These are phyloP conservation scores for Colletotrichum euphorbiae DNA, from an alignment of 2,329 filamentous ascomycete species.

Conservation along the genomic window DNA sequence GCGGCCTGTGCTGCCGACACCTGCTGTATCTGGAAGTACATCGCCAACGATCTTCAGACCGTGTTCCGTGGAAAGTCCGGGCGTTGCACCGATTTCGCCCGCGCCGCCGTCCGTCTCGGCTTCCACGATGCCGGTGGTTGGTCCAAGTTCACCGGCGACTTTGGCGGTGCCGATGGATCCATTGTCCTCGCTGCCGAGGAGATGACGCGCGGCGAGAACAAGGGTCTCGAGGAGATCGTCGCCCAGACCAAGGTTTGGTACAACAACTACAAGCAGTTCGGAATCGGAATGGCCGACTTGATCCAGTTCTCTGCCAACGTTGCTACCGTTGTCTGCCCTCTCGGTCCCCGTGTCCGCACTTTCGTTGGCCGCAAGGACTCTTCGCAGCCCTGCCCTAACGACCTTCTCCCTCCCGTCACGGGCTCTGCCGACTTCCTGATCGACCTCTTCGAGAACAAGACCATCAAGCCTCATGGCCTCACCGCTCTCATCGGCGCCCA, in stretches of 20 bases:
- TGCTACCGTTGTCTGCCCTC: slow-evolving; percentile 59
- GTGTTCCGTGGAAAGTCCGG: slow-evolving; percentile 52
- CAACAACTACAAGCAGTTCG: slow-evolving; percentile 50
- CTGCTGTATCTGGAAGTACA: slow-evolving; percentile 59
- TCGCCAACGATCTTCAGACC: slow-evolving; percentile 52
- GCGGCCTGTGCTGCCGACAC: slow-evolving; percentile 51
- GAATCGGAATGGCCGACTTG: slow-evolving; percentile 64
- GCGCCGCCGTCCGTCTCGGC: slow-evolving; percentile 58
- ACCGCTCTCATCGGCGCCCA: slow-evolving; percentile 67
- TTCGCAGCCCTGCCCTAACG: slow-evolving; percentile 50
- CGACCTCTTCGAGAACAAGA: slow-evolving; percentile 63
- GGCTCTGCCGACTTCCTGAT: slow-evolving; percentile 59
- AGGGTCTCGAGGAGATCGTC: slow-evolving; percentile 59
- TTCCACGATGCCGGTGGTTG: slow-evolving; percentile 62
- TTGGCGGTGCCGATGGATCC: slow-evolving; percentile 60
- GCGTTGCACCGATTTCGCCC: slow-evolving; percentile 56
- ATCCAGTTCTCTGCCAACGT: slow-evolving; percentile 64
- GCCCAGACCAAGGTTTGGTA: slow-evolving; percentile 53
- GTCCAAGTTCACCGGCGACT: slow-evolving; percentile 49
- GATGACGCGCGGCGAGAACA: slow-evolving; percentile 54
- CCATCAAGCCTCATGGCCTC: slow-evolving; percentile 61
- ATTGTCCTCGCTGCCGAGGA: slow-evolving; percentile 55
- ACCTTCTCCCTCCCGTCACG: slow-evolving; percentile 56
- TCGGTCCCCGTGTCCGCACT: slow-evolving; percentile 60
- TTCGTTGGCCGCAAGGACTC: slow-evolving; percentile 64